These are phyloP conservation scores for Irpex rosettiformis DNA, from an alignment of 1,284 basidiomycete genomes.

Conservation along the genomic window DNA sequence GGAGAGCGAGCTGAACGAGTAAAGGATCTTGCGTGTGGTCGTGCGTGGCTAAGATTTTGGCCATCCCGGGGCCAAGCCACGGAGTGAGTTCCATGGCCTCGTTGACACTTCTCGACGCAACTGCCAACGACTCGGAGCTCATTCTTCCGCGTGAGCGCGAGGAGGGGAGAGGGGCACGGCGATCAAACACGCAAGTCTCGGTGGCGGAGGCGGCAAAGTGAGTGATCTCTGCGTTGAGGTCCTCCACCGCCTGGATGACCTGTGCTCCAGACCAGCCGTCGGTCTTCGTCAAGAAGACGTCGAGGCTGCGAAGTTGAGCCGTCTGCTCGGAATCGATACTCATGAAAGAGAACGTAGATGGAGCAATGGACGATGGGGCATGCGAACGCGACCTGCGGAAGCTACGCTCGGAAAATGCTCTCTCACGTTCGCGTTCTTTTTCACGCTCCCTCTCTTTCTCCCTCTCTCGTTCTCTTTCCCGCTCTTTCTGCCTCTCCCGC, in stretches of 20 bases:
- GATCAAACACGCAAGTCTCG: constrained; percentile 44
- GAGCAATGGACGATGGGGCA: constrained; percentile 6
- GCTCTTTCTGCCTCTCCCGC: constrained; percentile 4
- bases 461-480: constrained; percentile 26
- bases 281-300: constrained; percentile 66
- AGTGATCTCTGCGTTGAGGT: constrained; percentile 73
- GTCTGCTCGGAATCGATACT: constrained; percentile 32
- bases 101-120: constrained; percentile 22
- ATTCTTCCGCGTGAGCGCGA: constrained; percentile 14
- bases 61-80: constrained; percentile 56
- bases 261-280: constrained; percentile 75
- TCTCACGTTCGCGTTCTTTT: constrained; percentile 16
- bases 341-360: constrained; percentile 6
- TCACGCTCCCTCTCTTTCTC: constrained; percentile 20
- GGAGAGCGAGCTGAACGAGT: constrained; percentile 68
- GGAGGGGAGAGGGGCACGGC: not conserved
- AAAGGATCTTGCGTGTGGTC: constrained; percentile 73
- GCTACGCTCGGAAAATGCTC: not conserved
- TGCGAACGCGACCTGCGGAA: constrained; percentile 13
- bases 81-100: constrained; percentile 55
- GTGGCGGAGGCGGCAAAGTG: constrained; percentile 72
- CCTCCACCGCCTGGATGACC: constrained; percentile 72
- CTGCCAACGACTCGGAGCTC: constrained; percentile 17
- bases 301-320: constrained; percentile 50
- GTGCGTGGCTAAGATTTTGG: constrained; percentile 52